Base-by-base conservation (phyloP, 495 filamentous ascomycete species). In the Daldinia caldariorum region DNA sequence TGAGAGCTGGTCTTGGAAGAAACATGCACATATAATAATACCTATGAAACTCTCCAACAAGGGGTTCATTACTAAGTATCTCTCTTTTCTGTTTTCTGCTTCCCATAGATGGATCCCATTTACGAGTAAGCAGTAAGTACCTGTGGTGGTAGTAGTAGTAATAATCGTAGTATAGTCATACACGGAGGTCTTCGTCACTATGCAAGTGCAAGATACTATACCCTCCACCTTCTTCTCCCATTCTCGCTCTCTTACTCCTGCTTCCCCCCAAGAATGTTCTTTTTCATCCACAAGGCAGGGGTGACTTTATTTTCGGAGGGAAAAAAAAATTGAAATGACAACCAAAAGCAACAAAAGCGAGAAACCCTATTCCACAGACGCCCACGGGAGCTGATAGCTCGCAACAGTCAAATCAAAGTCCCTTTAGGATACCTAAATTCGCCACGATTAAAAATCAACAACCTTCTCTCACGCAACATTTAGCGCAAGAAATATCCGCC, bases 91-190 rank as follows among this genome's bases (percentile, higher is more conserved):
- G 22, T 70, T 64, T 61, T 70, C 62, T 57, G 61, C 66, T 65
- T 70, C 61, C 65, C 58, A 47, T 10, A 55, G 54, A 62, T 18
- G 58, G 50, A 50, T 67, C 69, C 69, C 62, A 71, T 63, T 67
- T 65, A 63, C 63, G 54, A 58, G 53, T 63, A 43, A 43, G 32
- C 9, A 53, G 49, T 45, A 16, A 2, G 43, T 47, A 55, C n/a
- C n/a, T n/a, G n/a, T n/a, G n/a, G 39, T 26, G 38, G 34, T 32
- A 14, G 18, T 58, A 58, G 43, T 63, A 37, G 39, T 47, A 38
- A 9, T 61, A 49, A 31, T 38, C 41, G 35, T 26, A 16, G 18
- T 45, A 38, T 70, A 50, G 50, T 66, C 38, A 67, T 71, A 71
- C 69, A 71, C 45, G 29, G 43, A 18, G 43, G 61, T 58, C 37